Base-by-base conservation (phyloP, 1,139 yeast genomes). In the Nakaseomyces delphensis region DNA sequence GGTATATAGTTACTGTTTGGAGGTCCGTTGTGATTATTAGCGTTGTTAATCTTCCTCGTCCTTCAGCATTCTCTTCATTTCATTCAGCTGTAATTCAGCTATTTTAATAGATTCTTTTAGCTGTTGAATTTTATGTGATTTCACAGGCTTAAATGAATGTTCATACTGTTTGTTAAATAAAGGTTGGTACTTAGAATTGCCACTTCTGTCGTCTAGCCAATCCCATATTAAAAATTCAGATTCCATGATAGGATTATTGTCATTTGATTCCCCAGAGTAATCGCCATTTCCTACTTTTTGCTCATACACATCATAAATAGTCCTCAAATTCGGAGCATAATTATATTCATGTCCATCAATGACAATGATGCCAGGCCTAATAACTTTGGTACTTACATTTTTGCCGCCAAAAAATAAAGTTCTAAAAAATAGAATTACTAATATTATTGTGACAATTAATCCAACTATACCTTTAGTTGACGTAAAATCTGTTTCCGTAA, bases 181-280 rank as follows among this genome's bases (percentile, higher is more conserved):
- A 42, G 33, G 40, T 38, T 20, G 44, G 45, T 42, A 43, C 45
- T 19, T 39, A 43, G 60, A 54, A 4, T 57, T 63, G 40, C 51
- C 46, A 7, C 71, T 71, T 41, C 83, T 70, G 38, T 73, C 74
- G 43, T 77, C 76, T 36, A 86, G 71, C 96, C 96, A 87, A 41
- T 76, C 72, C 95, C 96, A 87, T 44, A 87, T 62, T 33, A 74
- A 73, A 31, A 73, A 71, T 60, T 86, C 94, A 45, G 79, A 75
- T 44, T 71, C 68, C 48, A 45, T 43, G 14, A 56, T 38, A 32
- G 55, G 40, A 30, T 49, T 48, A 11, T 40, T 37, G 20, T 35
- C 40, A 6, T 31, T 38, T n/a, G 39, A 36, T n/a, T 37, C 36
- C 8, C 38, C 40, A 3, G 39, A 23, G 21, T 27, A 43, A 16